A percentile compares a stretch with the other conserved stretches of the same genome.
Conservation (phyloP, 2,329 filamentous ascomycete genomes). For the Epichloe brachyelytri region DNA sequence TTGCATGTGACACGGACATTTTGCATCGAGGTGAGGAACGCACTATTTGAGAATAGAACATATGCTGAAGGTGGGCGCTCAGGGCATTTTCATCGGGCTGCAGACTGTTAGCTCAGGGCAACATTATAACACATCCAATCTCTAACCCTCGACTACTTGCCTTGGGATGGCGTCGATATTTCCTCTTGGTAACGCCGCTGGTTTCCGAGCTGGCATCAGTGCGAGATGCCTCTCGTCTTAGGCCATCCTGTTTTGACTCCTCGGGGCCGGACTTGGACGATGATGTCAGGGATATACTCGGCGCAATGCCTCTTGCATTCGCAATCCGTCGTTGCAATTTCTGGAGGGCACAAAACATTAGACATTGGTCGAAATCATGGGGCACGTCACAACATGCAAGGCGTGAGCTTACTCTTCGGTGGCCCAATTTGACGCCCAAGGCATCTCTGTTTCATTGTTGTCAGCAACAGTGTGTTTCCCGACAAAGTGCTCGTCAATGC, state of each 20-base stretch:
- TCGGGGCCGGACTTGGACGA: slow-evolving; percentile 39
- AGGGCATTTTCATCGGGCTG: slow-evolving; percentile 65
- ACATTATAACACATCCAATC: neutral
- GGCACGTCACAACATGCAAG: slow-evolving; percentile 6
- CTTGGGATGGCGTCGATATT: slow-evolving; percentile 68
- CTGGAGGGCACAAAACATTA: slow-evolving; percentile 26
- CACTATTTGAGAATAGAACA: slow-evolving; percentile 76
- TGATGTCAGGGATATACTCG: slow-evolving; percentile 37
- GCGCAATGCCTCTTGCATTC: slow-evolving; percentile 52
- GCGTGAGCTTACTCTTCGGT: slow-evolving; percentile 55
- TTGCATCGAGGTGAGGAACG: slow-evolving; percentile 20
- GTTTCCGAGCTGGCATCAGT: slow-evolving; percentile 33
- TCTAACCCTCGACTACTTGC: slow-evolving; percentile 23
- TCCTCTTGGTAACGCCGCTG: slow-evolving; percentile 47
- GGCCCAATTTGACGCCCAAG: slow-evolving; percentile 66
- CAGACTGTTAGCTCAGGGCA: neutral
- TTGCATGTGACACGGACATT: neutral
- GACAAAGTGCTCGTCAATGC: neutral
- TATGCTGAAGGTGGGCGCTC: slow-evolving; percentile 73
- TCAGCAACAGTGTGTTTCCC: slow-evolving; percentile 10
- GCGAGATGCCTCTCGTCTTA: slow-evolving; percentile 33
- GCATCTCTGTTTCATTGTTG: slow-evolving; percentile 41
- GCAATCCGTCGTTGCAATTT: slow-evolving; percentile 77
- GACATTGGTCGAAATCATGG: slow-evolving; percentile 4
- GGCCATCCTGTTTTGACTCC: slow-evolving; percentile 40